Conservation (phyloP, 192 early-diverging fungal genomes). For the Backusella sp. region DNA sequence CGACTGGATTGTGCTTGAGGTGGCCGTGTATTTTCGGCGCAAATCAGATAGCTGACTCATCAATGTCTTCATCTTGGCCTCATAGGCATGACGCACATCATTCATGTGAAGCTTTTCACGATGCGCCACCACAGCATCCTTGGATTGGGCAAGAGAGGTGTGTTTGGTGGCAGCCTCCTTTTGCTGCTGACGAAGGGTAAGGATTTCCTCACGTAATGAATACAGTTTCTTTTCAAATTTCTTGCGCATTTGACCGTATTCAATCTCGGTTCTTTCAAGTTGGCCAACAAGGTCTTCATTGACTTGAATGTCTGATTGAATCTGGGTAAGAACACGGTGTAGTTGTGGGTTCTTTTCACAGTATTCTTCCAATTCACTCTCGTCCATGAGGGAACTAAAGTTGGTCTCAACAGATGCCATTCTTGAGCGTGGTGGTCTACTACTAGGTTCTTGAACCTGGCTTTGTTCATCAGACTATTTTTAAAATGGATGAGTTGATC, state of each 20-base stretch:
- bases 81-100: slow-evolving; percentile 50
- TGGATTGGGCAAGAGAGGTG: neutral
- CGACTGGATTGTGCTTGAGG: slow-evolving; percentile 45
- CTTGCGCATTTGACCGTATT: slow-evolving; percentile 49
- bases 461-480: neutral
- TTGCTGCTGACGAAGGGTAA: slow-evolving; percentile 50
- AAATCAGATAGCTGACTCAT: slow-evolving; percentile 48
- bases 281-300: slow-evolving; percentile 60
- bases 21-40: slow-evolving; percentile 53
- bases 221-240: slow-evolving; percentile 69
- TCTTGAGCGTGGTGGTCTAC: neutral
- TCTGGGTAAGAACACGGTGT: slow-evolving; percentile 45
- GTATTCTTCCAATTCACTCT: neutral
- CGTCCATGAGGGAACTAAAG: neutral
- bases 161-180: slow-evolving; percentile 36
- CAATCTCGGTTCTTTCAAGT: slow-evolving; percentile 51
- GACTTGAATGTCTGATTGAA: slow-evolving; percentile 53
- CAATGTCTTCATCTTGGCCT: slow-evolving; percentile 56
- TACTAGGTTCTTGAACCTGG: neutral
- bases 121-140: neutral
- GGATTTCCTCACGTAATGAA: slow-evolving; percentile 56
- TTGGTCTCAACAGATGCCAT: neutral
- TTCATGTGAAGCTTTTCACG: slow-evolving; percentile 22
- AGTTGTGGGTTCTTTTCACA: slow-evolving; percentile 19
- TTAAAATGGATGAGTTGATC: neutral